Evolutionary conservation across 495 filamentous ascomycete genomes (phyloP), one percentile per base, ranked within the genome.

Genomic region (Xylaria sp.): DNA sequence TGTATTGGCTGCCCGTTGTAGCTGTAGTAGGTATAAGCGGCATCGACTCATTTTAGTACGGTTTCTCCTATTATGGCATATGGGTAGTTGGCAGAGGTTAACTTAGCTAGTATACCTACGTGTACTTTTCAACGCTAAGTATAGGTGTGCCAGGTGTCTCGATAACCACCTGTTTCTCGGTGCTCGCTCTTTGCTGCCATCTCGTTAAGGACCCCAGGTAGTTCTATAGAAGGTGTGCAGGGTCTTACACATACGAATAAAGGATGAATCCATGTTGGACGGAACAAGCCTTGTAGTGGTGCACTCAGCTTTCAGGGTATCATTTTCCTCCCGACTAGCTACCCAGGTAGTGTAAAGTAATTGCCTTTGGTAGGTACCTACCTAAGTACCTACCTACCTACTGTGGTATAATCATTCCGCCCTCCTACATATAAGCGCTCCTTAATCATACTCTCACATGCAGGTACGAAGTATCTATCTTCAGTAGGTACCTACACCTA

Each of bases 1-100:
- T 52, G 29, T 14, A 8, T 15, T 52, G 52, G 44, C 21, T 52
- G 46, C n/a, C 63, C 24, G 26, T 11, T 61, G 35, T 3, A 58
- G 53, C 31, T 43, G 14, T 1, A 11, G 40, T 21, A 21, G 5
- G 50, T 57, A 35, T 44, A 44, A 52, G 48, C 57, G 31, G 57
- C 40, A n/a, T 61, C 31, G 35, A 61, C 57, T 37, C 37, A 63
- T 63, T 44, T 41, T 37, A 63, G 37, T 63, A n/a, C 17, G 31
- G 31, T 35, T 58, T 37, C 6, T 58, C 55, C 55, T 58, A 37
- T 58, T 58, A 29, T 1, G 55, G 19, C 31, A 37, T 37, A 14
- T 58, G 8, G n/a, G n/a, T n/a, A n/a, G n/a, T 8, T 37, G 8
- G 3, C 35, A 8, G 8, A 37, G 35, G 35, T 37, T 37, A 37